A percentile compares a stretch with the other conserved stretches of the same genome.
These are phyloP conservation scores for Trifolium subterraneum DNA, from an alignment of 306 rosid genomes.

Conservation along the genomic window DNA sequence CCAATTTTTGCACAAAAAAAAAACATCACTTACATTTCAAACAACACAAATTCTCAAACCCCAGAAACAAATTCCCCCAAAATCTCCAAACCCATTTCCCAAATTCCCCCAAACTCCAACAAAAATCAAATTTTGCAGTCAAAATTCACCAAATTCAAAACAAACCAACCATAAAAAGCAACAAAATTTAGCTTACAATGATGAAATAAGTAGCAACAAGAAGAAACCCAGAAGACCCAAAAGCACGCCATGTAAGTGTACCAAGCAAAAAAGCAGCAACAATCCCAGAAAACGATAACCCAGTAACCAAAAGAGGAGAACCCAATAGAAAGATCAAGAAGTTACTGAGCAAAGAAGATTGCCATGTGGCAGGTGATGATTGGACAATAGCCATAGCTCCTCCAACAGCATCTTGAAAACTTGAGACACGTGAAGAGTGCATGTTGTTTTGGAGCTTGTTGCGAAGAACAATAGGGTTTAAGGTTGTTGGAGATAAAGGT, in stretches of 20 bases:
- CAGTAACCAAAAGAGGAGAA: conserved; percentile 75
- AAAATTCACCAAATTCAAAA: conserved; percentile 8
- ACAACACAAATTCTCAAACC: not conserved
- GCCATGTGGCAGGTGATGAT: conserved; percentile 88
- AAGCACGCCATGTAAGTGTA: conserved; percentile 98
- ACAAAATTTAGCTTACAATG: conserved; percentile 46
- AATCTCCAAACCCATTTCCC: conserved; percentile 14
- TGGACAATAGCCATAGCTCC: conserved; percentile 64
- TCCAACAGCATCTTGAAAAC: conserved; percentile 53
- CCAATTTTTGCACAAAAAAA: not conserved
- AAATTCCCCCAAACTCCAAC: not conserved
- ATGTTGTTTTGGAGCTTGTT: conserved; percentile 35
- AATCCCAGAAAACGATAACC: conserved; percentile 81
- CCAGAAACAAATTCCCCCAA: conserved; percentile 13
- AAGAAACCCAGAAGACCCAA: conserved; percentile 84
- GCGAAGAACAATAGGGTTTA: conserved; percentile 36
- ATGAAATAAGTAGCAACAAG: conserved; percentile 89
- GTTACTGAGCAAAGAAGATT: conserved; percentile 72
- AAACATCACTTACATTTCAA: not conserved
- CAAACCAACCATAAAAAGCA: not conserved
- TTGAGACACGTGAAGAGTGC: conserved; percentile 47
- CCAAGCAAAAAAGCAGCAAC: conserved; percentile 90
- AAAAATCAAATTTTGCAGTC: conserved; percentile 4
- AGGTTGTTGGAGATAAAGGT: conserved; percentile 23
- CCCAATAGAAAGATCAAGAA: conserved; percentile 70